Conservation (phyloP, 2,329 filamentous ascomycete genomes). For the Cordyceps javanica region DNA sequence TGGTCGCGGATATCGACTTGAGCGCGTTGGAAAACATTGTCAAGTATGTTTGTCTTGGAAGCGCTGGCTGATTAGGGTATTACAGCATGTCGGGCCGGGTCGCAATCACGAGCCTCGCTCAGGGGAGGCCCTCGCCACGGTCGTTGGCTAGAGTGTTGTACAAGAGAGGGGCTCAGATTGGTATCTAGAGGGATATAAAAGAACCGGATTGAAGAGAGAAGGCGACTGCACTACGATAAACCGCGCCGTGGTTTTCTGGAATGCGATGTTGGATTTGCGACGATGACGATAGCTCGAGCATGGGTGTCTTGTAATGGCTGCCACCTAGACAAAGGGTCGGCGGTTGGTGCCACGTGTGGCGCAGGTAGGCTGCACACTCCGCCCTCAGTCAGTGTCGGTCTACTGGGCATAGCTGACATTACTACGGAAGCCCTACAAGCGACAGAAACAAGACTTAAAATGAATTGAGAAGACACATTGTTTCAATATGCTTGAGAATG, state of each 20-base stretch:
- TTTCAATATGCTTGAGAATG: not conserved
- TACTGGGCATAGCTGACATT: not conserved
- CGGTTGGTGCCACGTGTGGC: conserved; percentile 10
- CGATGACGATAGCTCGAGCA: conserved; percentile 7
- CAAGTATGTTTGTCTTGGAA: conserved; percentile 15
- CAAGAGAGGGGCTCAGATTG: not conserved
- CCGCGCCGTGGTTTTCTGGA: not conserved
- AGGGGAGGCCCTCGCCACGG: not conserved
- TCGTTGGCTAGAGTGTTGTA: not conserved
- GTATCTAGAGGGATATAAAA: not conserved
- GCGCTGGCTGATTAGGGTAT: not conserved
- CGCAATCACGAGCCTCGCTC: conserved; percentile 9
- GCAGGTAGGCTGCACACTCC: not conserved
- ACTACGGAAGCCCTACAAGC: too few relatives aligned
- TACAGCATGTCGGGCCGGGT: conserved; percentile 12
- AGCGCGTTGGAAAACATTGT: conserved; percentile 89
- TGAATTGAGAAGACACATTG: too few relatives aligned
- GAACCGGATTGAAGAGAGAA: not conserved
- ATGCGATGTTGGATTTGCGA: conserved; percentile 1
- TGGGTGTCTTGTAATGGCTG: not conserved
- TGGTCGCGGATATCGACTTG: conserved; percentile 84
- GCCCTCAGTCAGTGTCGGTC: not conserved
- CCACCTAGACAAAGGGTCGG: not conserved
- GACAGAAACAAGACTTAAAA: too few relatives aligned
- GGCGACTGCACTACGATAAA: not conserved